phyloP scores from a whole-genome alignment of 345 rosid genomes.

The Orychophragmus violaceus region DNA sequence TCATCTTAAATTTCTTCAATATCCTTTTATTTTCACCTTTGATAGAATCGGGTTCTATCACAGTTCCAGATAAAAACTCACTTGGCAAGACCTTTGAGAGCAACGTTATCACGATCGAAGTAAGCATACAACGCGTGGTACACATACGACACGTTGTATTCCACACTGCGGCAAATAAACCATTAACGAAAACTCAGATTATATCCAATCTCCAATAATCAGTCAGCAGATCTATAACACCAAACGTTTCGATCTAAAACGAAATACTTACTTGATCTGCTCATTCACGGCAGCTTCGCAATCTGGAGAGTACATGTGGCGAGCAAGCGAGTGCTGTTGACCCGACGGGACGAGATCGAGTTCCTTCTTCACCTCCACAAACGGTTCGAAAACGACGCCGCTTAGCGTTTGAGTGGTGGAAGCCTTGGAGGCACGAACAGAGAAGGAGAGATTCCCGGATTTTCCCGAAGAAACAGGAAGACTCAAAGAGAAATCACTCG shows the following conservation, averaged over 20 bases:
- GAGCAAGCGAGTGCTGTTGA: constrained; percentile 55
- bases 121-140: constrained; percentile 78
- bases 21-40: too few species aligned
- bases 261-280: constrained; percentile 62
- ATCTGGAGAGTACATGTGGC: constrained; percentile 47
- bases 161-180: constrained; percentile 44
- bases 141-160: constrained; percentile 69
- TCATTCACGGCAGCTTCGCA: constrained; percentile 68
- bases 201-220: neutral
- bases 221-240: neutral
- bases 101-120: constrained; percentile 74
- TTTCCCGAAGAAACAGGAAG: constrained; percentile 12
- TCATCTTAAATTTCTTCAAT: too few species aligned
- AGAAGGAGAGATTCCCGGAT: constrained; percentile 16
- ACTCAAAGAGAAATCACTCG: constrained; percentile 1
- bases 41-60: too few species aligned
- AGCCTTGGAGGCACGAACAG: constrained; percentile 19
- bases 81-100: constrained; percentile 70
- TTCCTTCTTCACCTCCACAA: constrained; percentile 72
- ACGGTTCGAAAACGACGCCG: constrained; percentile 49
- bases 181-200: neutral
- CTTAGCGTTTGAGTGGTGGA: constrained; percentile 9
- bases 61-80: constrained; percentile 31
- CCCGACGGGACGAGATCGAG: constrained; percentile 46
- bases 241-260: neutral